Evolutionary conservation across 345 rosid genomes (phyloP).

Genomic region (Acer yangbiense): DNA sequence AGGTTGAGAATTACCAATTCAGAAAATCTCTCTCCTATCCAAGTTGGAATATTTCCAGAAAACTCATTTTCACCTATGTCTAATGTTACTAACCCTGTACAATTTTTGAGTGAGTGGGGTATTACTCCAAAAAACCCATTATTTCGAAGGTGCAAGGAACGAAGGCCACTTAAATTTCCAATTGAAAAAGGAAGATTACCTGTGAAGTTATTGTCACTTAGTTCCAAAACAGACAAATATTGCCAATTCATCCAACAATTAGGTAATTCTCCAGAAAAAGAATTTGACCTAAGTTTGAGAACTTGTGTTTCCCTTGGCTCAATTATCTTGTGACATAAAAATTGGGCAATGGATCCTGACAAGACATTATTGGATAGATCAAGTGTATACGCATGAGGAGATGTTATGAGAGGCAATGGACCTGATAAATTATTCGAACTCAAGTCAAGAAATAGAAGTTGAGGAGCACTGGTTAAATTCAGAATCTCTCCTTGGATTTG

Average conservation of each 20-base stretch:
- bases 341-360: neutral
- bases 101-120: too few species aligned
- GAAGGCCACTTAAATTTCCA: too few species aligned
- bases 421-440: conserved; percentile 23
- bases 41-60: too few species aligned
- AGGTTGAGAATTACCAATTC: too few species aligned
- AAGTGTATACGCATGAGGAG: neutral
- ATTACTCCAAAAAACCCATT: too few species aligned
- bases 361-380: neutral
- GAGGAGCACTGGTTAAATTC: neutral
- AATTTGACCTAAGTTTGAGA: neutral
- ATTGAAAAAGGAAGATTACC: too few species aligned
- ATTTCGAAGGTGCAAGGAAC: too few species aligned
- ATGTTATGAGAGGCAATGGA: conserved; percentile 12
- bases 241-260: neutral
- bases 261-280: neutral
- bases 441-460: conserved; percentile 17
- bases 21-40: too few species aligned
- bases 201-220: too few species aligned
- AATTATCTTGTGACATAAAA: neutral
- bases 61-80: too few species aligned
- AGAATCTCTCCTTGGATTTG: conserved; percentile 26
- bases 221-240: neutral
- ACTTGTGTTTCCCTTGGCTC: neutral
- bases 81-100: too few species aligned